These are phyloP conservation scores for Populus hybrid DNA, from an alignment of 441 rosid genomes.

Conservation along the genomic window DNA sequence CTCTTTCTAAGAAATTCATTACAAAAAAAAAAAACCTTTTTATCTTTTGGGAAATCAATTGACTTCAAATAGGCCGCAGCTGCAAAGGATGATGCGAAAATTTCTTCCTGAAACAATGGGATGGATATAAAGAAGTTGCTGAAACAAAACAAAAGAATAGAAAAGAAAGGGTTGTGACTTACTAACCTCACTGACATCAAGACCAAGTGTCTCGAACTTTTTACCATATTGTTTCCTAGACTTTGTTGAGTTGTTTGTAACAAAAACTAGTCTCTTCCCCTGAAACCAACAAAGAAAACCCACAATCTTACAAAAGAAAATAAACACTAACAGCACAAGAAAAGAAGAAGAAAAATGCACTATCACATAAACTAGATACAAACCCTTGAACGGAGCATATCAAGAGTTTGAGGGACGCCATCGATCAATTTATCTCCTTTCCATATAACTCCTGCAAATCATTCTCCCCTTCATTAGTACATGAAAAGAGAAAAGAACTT, in stretches of 20 bases:
- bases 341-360: background rate
- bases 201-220: slow-evolving; percentile 75
- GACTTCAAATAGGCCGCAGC: slow-evolving; percentile 86
- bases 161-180: background rate
- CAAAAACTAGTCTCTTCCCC: slow-evolving; percentile 89
- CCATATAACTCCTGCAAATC: slow-evolving; percentile 82
- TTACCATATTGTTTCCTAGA: slow-evolving; percentile 78
- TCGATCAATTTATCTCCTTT: slow-evolving; percentile 88
- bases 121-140: slow-evolving; percentile 2
- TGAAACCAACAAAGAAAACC: slow-evolving; percentile 10
- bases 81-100: slow-evolving; percentile 87
- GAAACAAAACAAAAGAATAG: background rate
- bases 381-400: slow-evolving; percentile 79
- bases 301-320: background rate
- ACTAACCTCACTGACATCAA: slow-evolving; percentile 66
- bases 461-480: background rate
- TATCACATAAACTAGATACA: background rate
- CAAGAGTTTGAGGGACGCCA: slow-evolving; percentile 68
- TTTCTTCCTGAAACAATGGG: slow-evolving; percentile 66
- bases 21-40: slow-evolving; percentile 41
- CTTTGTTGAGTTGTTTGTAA: slow-evolving; percentile 89
- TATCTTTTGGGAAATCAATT: slow-evolving; percentile 67
- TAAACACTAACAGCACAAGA: background rate
- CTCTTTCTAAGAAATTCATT: background rate
- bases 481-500: background rate